Evolutionary conservation across 2,329 filamentous ascomycete genomes (phyloP).

Genomic region (Aspergillus caelatus): DNA sequence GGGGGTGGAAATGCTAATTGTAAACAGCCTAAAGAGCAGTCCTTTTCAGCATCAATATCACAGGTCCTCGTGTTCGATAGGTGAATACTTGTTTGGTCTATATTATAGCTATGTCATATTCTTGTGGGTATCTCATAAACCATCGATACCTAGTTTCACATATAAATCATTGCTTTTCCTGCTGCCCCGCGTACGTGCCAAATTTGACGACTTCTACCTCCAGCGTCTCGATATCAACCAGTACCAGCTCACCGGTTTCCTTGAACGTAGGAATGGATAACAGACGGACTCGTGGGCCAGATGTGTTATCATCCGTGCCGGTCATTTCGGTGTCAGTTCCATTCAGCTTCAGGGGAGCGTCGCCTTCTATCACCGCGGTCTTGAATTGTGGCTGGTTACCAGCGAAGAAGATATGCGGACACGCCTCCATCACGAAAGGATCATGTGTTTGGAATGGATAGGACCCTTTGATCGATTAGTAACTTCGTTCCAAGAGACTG

Average conservation of each 20-base stretch:
- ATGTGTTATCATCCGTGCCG: conserved; percentile 46
- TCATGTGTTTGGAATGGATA: conserved; percentile 96
- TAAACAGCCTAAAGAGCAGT: too few species aligned
- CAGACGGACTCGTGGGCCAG: conserved; percentile 73
- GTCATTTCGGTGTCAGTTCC: conserved; percentile 38
- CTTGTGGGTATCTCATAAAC: not conserved
- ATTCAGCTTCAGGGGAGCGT: conserved; percentile 33
- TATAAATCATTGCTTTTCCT: conserved; percentile 35
- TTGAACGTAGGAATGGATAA: conserved; percentile 83
- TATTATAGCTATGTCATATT: not conserved
- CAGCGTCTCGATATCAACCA: conserved; percentile 84
- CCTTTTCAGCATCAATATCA: not conserved
- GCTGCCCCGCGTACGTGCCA: conserved; percentile 42
- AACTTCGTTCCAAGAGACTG: not conserved
- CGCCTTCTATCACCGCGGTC: conserved; percentile 67
- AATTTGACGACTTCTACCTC: conserved; percentile 73
- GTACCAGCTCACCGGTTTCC: conserved; percentile 74
- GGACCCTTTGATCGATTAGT: conserved; percentile 62
- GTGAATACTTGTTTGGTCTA: not conserved
- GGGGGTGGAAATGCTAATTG: too few species aligned
- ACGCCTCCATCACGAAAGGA: conserved; percentile 81
- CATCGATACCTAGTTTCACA: not conserved
- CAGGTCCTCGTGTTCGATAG: not conserved
- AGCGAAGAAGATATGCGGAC: conserved; percentile 88
- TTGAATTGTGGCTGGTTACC: conserved; percentile 82